Base-by-base conservation (phyloP, 2,329 filamentous ascomycete species). In the Hypoxylon sp. region DNA sequence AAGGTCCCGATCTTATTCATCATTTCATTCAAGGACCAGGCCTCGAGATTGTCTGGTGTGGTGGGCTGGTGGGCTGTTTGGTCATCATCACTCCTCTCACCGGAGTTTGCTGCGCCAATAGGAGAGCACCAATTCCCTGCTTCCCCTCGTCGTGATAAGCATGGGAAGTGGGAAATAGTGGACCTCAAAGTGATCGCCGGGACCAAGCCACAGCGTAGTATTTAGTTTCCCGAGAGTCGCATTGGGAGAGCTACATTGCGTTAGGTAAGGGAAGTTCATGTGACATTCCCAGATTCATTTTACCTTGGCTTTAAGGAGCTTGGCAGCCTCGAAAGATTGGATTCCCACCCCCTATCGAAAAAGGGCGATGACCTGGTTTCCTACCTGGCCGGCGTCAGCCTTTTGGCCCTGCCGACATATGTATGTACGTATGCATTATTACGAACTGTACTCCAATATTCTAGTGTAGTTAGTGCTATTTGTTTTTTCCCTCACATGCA, bases 231-330 rank as follows among this genome's bases (percentile, higher is more conserved):
- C 66, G 63, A 69, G 60, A 48, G 66, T 69, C 47, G 69, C 61
- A 71, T 65, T 67, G 63, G 69, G 66, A 59, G 58, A 59, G 59
- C 57, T 42, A 52, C 66, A 71, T 71, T 61, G 66, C 67, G 68
- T 66, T 71, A 71, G 63, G 69, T 70, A 67, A 67, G 69, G 66
- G 66, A 69, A 71, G 69, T 53, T 71, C 69, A 71, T 71, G 69
- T 71, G 69, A 71, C 67, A 70, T 70, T 71, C 69, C 63, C 67
- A 69, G 67, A 70, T 71, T 71, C 67, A 66, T 67, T 63, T 54
- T 35, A 53, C 42, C 66, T 69, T 64, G 66, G 63, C 62, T 65
- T 67, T 29, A 60, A 48, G 63, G 59, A 48, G 44, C 57, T 65
- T 69, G 60, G 63, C 64, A 54, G 46, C 52, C 46, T 50, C 33